Percentiles rank a stretch among this genome's conserved stretches.
These are phyloP conservation scores for Aspergillus tubingensis DNA, from an alignment of 2,329 filamentous ascomycete species.

Conservation along the genomic window DNA sequence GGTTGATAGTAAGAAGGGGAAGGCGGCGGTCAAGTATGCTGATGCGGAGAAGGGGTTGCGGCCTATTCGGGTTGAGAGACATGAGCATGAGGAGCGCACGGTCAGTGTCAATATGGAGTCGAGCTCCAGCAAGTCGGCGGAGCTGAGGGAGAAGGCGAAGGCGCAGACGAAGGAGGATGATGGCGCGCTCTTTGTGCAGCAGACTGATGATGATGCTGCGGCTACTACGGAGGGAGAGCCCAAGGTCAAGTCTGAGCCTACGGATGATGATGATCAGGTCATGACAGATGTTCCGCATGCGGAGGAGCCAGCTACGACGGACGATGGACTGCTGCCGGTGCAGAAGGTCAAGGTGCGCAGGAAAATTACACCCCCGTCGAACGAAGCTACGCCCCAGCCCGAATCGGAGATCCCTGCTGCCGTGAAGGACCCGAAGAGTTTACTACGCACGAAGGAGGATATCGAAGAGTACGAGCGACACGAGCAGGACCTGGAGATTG, in stretches of 20 bases:
- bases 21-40: constrained; percentile 29
- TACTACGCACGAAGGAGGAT: constrained; percentile 45
- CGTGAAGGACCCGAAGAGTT: constrained; percentile 32
- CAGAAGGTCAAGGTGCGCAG: constrained; percentile 40
- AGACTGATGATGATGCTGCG: constrained; percentile 19
- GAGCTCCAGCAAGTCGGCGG: constrained; percentile 48
- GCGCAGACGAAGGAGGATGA: constrained; percentile 35
- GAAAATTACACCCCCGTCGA: constrained; percentile 30
- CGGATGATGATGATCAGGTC: constrained; percentile 48
- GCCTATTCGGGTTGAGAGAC: constrained; percentile 58
- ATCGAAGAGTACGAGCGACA: constrained; percentile 47
- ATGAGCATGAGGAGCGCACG: constrained; percentile 57
- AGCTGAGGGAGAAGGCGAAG: constrained; percentile 40
- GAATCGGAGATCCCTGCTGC: constrained; percentile 8
- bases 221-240: constrained; percentile 26
- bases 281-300: constrained; percentile 38
- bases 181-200: constrained; percentile 23
- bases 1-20: constrained; percentile 35
- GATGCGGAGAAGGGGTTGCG: constrained; percentile 38
- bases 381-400: constrained; percentile 4
- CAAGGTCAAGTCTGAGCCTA: constrained; percentile 56
- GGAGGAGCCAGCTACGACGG: constrained; percentile 27
- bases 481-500: constrained; percentile 40
- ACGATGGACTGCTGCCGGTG: constrained; percentile 38
- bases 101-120: constrained; percentile 58